A percentile compares a stretch with the other conserved stretches of the same genome.
Evolutionary conservation across 768 basidiomycete species (phyloP).

Genomic region (Trametes maxima): DNA sequence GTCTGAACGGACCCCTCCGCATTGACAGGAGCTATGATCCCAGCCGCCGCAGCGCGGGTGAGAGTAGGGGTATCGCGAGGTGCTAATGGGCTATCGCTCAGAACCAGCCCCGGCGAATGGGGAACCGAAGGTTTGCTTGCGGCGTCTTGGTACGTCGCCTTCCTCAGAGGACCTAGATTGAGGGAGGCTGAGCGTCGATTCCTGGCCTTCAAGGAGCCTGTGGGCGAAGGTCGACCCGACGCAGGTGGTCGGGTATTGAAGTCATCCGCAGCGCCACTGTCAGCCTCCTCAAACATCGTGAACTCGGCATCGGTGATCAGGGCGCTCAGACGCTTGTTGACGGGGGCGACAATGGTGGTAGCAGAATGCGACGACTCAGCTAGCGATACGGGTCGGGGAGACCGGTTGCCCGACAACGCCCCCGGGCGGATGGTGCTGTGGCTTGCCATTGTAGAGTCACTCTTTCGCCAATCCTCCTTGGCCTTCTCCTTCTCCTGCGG

Average conservation of each 20-base stretch:
- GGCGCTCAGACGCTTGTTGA: constrained; percentile 67
- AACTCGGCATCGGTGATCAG: constrained; percentile 70
- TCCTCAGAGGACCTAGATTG: constrained; percentile 42
- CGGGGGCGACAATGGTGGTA: constrained; percentile 64
- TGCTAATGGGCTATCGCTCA: constrained; percentile 12
- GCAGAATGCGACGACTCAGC: constrained; percentile 77
- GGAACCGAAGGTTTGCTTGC: background rate
- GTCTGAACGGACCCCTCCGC: constrained; percentile 34
- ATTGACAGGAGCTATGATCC: constrained; percentile 44
- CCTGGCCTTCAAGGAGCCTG: constrained; percentile 47
- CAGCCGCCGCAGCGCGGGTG: constrained; percentile 44
- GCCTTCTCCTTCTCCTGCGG: constrained; percentile 31
- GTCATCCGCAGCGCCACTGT: constrained; percentile 32
- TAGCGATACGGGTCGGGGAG: constrained; percentile 72
- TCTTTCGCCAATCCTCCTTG: constrained; percentile 80
- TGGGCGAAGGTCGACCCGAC: constrained; percentile 42
- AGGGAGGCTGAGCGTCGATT: constrained; percentile 71
- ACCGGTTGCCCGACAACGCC: constrained; percentile 43
- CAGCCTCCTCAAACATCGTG: constrained; percentile 64
- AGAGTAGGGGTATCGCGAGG: constrained; percentile 44
- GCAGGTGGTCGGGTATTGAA: constrained; percentile 1
- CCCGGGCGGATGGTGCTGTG: constrained; percentile 68
- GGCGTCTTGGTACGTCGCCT: constrained; percentile 24
- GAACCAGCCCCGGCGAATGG: constrained; percentile 4
- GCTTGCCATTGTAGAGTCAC: constrained; percentile 76